Conservation (phyloP, 1,284 basidiomycete species). For the Pyrrhoderma noxium region DNA sequence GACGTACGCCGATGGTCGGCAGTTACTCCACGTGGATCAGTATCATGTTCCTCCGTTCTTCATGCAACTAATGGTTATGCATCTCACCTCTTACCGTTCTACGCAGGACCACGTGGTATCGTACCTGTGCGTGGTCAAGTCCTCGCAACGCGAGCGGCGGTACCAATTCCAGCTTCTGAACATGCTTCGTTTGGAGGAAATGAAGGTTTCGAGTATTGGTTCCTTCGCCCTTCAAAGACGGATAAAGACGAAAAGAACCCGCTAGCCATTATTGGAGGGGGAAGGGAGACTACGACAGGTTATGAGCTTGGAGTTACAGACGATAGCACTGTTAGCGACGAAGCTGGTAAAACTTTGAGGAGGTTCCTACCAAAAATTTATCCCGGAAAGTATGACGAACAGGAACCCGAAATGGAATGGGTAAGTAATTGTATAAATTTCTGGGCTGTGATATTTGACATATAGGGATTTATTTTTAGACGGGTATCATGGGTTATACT, state of each 20-base stretch:
- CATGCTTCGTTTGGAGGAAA: slow-evolving; percentile 37
- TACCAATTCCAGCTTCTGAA: slow-evolving; percentile 29
- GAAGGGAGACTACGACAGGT: slow-evolving; percentile 29
- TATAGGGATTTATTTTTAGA: slow-evolving; percentile 34
- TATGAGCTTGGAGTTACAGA: slow-evolving; percentile 54
- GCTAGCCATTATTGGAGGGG: slow-evolving; percentile 70
- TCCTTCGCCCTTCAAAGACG: slow-evolving; percentile 51
- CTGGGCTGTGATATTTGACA: background rate
- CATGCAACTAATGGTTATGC: slow-evolving; percentile 81
- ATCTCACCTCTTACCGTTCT: slow-evolving; percentile 54
- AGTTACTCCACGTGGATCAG: slow-evolving; percentile 49
- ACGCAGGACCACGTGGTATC: slow-evolving; percentile 48
- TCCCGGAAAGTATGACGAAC: slow-evolving; percentile 42
- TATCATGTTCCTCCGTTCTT: slow-evolving; percentile 54
- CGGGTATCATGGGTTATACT: slow-evolving; percentile 80
- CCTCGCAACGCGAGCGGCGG: slow-evolving; percentile 51
- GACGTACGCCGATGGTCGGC: slow-evolving; percentile 38
- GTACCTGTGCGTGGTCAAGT: slow-evolving; percentile 72
- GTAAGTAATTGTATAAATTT: slow-evolving; percentile 29
- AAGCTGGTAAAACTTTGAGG: slow-evolving; percentile 43
- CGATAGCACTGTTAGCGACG: slow-evolving; percentile 47
- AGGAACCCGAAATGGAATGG: slow-evolving; percentile 69
- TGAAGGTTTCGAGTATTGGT: slow-evolving; percentile 68
- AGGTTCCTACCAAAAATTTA: slow-evolving; percentile 55
- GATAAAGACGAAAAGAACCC: slow-evolving; percentile 29